phyloP scores from a whole-genome alignment of 352 stramenopile species.

The Aphanomyces astaci region DNA sequence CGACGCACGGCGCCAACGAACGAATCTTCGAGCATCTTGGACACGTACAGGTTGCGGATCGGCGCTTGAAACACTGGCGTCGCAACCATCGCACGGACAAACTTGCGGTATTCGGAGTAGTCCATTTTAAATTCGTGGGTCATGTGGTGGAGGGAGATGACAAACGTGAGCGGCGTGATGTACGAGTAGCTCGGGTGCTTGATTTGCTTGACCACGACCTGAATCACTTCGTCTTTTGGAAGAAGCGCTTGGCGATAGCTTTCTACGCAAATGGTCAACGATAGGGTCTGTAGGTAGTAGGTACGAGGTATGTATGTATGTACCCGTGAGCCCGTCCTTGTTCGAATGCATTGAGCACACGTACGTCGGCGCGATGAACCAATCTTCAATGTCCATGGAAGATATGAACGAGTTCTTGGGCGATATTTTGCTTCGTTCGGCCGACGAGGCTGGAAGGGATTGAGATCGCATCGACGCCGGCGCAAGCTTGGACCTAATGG shows the following conservation, averaged over 20 bases:
- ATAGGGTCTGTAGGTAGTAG: neutral
- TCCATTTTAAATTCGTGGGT: neutral
- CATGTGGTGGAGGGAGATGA: neutral
- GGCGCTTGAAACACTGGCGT: neutral
- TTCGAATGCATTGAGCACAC: conserved; percentile 15
- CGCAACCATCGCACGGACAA: neutral
- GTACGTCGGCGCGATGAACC: conserved; percentile 21
- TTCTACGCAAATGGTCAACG: too few species aligned
- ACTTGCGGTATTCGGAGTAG: conserved; percentile 7
- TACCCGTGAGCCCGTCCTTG: conserved; percentile 19
- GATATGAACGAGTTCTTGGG: neutral
- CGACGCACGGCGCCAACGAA: conserved; percentile 3
- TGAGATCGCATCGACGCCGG: conserved; percentile 15
- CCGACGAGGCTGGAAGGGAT: neutral
- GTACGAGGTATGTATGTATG: neutral
- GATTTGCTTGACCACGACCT: conserved; percentile 10
- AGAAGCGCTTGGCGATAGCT: conserved; percentile 18
- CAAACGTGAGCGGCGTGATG: neutral
- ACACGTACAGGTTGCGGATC: neutral
- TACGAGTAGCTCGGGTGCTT: neutral
- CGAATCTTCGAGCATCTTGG: conserved; percentile 6
- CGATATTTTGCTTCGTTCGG: conserved; percentile 3
- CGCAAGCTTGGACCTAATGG: neutral
- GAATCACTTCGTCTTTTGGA: conserved; percentile 15
- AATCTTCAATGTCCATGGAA: conserved; percentile 9